Evolutionary conservation across 1,139 yeast species (phyloP).

Genomic region (Arxiozyma heterogenica): DNA sequence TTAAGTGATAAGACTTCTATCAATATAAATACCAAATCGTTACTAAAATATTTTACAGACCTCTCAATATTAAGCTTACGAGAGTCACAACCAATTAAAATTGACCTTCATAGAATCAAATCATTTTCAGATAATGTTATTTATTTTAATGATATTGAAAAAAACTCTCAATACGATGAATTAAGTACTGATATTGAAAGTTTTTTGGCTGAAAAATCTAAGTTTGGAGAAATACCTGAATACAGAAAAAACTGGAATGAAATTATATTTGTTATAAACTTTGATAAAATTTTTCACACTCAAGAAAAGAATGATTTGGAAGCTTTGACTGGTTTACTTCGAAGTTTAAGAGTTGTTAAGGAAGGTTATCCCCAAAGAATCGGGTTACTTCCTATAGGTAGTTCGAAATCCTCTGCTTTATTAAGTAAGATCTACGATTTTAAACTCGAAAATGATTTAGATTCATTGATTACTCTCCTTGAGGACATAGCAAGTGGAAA

Average conservation of each 20-base stretch:
- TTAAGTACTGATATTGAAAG: constrained; percentile 39
- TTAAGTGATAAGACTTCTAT: not conserved
- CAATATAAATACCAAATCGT: constrained; percentile 8
- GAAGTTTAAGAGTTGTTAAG: constrained; percentile 39
- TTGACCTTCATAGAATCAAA: constrained; percentile 26
- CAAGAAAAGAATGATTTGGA: constrained; percentile 37
- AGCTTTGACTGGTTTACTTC: constrained; percentile 42
- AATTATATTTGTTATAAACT: constrained; percentile 59
- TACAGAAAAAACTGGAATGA: constrained; percentile 71
- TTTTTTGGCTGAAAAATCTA: constrained; percentile 32
- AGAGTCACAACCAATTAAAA: constrained; percentile 25
- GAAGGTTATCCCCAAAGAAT: constrained; percentile 68
- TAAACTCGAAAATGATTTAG: constrained; percentile 17
- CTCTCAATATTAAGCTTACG: constrained; percentile 18
- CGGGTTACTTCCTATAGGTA: constrained; percentile 60
- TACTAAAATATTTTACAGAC: constrained; percentile 16
- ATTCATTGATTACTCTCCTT: constrained; percentile 25
- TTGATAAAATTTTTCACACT: constrained; percentile 37
- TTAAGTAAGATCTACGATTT: constrained; percentile 35
- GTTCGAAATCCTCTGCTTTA: constrained; percentile 7
- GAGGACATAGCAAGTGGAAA: constrained; percentile 15
- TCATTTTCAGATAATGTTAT: constrained; percentile 38
- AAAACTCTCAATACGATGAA: constrained; percentile 45
- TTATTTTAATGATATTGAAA: constrained; percentile 70
- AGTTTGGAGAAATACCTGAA: constrained; percentile 57